Conservation (phyloP, 805 yeast genomes). For the Groenewaldozyma tartarivorans region DNA sequence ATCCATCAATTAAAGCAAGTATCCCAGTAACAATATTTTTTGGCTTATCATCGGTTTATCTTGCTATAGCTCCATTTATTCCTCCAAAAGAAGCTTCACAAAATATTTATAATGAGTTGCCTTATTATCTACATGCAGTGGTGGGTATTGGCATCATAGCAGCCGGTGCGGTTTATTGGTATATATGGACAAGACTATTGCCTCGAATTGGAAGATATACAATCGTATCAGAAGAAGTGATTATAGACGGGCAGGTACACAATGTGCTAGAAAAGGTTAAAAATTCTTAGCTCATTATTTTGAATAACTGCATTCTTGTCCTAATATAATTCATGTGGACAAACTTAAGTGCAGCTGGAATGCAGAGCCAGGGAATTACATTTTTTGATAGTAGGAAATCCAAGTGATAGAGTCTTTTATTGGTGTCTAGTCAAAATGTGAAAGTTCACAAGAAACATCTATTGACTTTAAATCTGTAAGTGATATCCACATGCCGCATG, state of each 20-base stretch:
- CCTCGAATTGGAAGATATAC: conserved; percentile 34
- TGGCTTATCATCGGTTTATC: conserved; percentile 52
- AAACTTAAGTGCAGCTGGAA: too few relatives aligned
- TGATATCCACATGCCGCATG: too few relatives aligned
- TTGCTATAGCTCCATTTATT: conserved; percentile 68
- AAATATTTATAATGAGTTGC: conserved; percentile 57
- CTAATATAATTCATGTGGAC: too few relatives aligned
- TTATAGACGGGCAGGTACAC: conserved; percentile 3
- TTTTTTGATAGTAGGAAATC: too few relatives aligned
- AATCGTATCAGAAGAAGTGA: conserved; percentile 11
- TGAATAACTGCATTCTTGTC: too few relatives aligned
- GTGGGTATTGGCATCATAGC: conserved; percentile 69
- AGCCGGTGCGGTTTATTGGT: conserved; percentile 54
- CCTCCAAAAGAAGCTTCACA: conserved; percentile 57
- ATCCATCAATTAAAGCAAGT: conserved; percentile 62
- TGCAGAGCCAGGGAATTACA: too few relatives aligned
- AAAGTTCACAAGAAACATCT: too few relatives aligned
- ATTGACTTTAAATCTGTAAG: too few relatives aligned
- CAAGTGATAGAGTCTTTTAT: too few relatives aligned
- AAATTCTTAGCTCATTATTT: conserved; percentile 2
- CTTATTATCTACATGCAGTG: conserved; percentile 73
- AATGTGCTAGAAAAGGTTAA: background rate
- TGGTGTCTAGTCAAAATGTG: too few relatives aligned
- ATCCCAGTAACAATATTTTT: conserved; percentile 57
- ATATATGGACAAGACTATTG: conserved; percentile 48